Base-by-base conservation (phyloP, 2,329 filamentous ascomycete genomes). In the Corynespora cassiicola region DNA sequence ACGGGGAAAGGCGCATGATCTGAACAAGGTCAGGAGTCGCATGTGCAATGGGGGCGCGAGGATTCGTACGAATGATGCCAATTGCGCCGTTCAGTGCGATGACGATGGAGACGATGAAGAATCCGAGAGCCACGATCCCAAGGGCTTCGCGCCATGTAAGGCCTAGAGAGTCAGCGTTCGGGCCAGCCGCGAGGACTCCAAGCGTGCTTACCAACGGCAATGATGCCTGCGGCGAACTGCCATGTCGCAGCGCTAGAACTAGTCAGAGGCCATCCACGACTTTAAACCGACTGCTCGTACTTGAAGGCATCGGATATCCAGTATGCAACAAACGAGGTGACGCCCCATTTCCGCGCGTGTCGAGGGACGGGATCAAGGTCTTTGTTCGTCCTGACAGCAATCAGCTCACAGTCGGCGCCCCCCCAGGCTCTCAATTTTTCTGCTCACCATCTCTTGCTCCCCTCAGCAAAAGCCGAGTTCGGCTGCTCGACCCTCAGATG, bases 41-140 rank as follows among this genome's bases (percentile, higher is more conserved):
- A n/a, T 14, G 10, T 6, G 23, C 6, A 15, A 27, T 31, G 9
- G 28, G 19, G 11, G 24, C 17, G 30, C 5, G 31, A 15, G 6
- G 28, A 10, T n/a, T 33, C 46, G 11, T 55, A 57, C 52, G 50
- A 32, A 63, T 61, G 2, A 68, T 66, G 7, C 68, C 66, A n/a
- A 59, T 68, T 7, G 80, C 78, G 14, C 82, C 80, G 49, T 81
- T 84, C 8, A 77, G 70, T 9, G 78, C 77, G 27, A 85, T 84
- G n/a, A 85, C 79, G 27, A 81, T 72, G 22, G 74, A 76, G 25
- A 80, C 74, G 39, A 78, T 75, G 52, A 78, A 74, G 62, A 77
- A 77, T 11, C 69, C 71, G 12, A 77, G 58, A 11, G 75, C 75
- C 19, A 78, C 72, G 40, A 80, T 82, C 27, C 66, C 71, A 32